phyloP scores from a whole-genome alignment of 768 basidiomycete species.

The Rhodotorula graminis region DNA sequence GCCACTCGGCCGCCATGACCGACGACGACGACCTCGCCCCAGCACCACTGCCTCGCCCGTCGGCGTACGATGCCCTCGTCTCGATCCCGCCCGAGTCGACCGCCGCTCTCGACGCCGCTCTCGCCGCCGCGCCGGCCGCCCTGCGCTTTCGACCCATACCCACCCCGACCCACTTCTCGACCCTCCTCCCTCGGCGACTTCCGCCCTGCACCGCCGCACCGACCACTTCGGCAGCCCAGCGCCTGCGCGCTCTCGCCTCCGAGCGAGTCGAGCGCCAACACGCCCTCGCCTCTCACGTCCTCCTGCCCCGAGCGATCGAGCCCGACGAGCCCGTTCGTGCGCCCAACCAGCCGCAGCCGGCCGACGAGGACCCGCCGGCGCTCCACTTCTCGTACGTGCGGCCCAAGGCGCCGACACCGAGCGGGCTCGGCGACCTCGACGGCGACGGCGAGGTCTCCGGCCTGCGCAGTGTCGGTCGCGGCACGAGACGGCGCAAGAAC shows the following conservation, averaged over 20 bases:
- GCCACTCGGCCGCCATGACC: background rate
- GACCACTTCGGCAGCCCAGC: background rate
- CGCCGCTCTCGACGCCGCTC: background rate
- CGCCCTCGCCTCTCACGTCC: constrained; percentile 3
- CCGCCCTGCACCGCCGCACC: background rate
- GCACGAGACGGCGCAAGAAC: background rate
- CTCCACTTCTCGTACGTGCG: constrained; percentile 31
- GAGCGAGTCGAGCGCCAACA: background rate
- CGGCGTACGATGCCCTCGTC: background rate
- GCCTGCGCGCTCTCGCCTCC: background rate
- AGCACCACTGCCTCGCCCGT: background rate
- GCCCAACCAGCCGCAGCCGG: constrained; percentile 29
- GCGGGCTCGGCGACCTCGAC: background rate
- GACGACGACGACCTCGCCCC: background rate
- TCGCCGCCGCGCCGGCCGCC: background rate
- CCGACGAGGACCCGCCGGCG: constrained; percentile 11
- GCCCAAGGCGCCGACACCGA: background rate
- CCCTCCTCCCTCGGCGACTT: background rate
- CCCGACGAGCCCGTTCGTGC: constrained; percentile 27
- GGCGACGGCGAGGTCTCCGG: too few species aligned
- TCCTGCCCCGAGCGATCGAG: constrained; percentile 19
- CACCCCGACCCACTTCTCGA: constrained; percentile 3
- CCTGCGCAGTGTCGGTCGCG: background rate
- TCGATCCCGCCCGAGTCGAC: background rate
- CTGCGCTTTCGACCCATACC: background rate